Base-by-base conservation (phyloP, 768 basidiomycete species). In the Tulasnella sp. region DNA sequence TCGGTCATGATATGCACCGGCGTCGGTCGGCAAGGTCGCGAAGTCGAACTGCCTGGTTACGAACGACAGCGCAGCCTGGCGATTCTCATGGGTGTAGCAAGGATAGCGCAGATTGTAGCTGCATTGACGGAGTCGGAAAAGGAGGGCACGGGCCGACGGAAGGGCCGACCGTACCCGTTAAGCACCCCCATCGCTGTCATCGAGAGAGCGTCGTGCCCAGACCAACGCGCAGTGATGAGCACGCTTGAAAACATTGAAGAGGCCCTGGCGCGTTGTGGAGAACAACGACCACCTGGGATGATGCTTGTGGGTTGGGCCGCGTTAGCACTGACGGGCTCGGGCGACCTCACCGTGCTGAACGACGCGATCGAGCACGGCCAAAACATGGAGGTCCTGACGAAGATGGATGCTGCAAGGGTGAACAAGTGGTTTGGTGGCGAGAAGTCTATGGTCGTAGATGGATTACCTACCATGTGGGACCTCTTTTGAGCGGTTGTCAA, bases 271-370 rank as follows among this genome's bases (percentile, higher is more conserved):
- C 79, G 76, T 59, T 71, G 76, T 1, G 90, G 86, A 6, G 86
- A 89, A 63, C 92, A 98, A 68, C 72, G 93, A 34, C 91, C 93
- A 15, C 96, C 96, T 0, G 96, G 92, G 7, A 92, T 99, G 86
- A 85, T 98, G 67, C 76, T 97, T 29, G 75, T 99, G 63, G 96
- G 96, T 2, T 99, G 93, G 93, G 77, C 83, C 2, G 84, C 86
- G 8, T 67, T 91, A 61, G 82, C 85, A 36, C 69, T 98, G 42
- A 82, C 85, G 68, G 82, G 78, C 0, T 64, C 69, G 53, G 89
- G 90, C 0, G 81, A 90, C 62, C 75, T 84, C 21, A 73, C 72
- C 8, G 77, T 93, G 2, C 71, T 96, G 46, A 84, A 86, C 59
- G 78, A 79, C 4, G 74, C 31, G 42, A 52, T 35, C 27, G 50